Base-by-base conservation (phyloP, 2,329 filamentous ascomycete species). In the Colletotrichum sp. region DNA sequence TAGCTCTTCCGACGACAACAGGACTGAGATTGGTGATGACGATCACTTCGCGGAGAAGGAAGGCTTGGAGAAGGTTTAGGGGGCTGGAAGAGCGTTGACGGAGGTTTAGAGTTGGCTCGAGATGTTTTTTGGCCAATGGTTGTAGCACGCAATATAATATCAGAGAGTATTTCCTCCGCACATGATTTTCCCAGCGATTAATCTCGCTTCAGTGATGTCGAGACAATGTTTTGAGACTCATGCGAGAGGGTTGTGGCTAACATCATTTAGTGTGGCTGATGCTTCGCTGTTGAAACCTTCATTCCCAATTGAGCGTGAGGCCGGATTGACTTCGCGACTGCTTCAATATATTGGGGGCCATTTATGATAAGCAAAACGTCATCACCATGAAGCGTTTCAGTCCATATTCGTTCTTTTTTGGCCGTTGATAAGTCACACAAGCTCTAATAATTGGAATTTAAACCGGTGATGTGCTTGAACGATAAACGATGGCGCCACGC, bases 11-110 rank as follows among this genome's bases (percentile, higher is more conserved):
- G 52, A 69, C 8, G 66, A 69, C 3, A 52, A 69, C 28, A 26
- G 66, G 7, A 69, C 66, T 0, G 66, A 69, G 8, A 24, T 69
- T 10, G 66, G 66, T 2, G 66, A 69, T 6, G 32, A 69, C 0
- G 66, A 69, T 1, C 13, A 13, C 4, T 44, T 3, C 2, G 52
- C 32, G 3, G 66, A 69, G 52, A 69, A 69, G 24, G 66, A 69
- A 21, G 52, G 32, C 3, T 10, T 69, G 32, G 66, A 69, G 32
- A 69, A 69, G 66, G 44, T 49, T 49, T 49, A 49, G 44, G 44
- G 18, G 44, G 10, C 44, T 49, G 18, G 4, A 0, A 1, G 9
- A 13, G 44, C 18, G 2, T 18, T 1, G n/a, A 13, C 44, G 44
- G 44, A 13, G 44, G 44, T n/a, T 49, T 49, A 49, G 44, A 49